A percentile compares a stretch with the other conserved stretches of the same genome.
These are phyloP conservation scores for Spizellomyces punctatus DNA, from an alignment of 192 early-diverging fungal species.

Conservation along the genomic window DNA sequence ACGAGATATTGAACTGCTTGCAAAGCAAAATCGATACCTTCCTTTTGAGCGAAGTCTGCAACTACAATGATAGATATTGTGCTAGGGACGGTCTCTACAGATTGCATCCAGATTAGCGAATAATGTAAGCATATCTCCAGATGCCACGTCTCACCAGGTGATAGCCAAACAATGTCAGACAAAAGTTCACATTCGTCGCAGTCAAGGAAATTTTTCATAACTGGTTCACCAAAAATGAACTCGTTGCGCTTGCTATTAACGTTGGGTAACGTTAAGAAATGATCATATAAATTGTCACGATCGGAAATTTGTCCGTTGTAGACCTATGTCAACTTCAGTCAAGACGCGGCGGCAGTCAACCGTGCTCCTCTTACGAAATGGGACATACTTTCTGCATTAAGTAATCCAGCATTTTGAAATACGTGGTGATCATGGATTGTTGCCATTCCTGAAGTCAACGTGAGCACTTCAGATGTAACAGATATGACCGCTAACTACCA, in stretches of 20 bases:
- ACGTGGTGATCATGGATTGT: constrained; percentile 51
- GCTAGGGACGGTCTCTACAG: too few relatives aligned
- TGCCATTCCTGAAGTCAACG: constrained; percentile 45
- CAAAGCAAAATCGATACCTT: too few relatives aligned
- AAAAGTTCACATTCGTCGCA: not conserved
- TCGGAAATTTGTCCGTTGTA: constrained; percentile 57
- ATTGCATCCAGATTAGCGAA: too few relatives aligned
- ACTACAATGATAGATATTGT: constrained; percentile 29
- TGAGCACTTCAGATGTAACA: too few relatives aligned
- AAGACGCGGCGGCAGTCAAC: too few relatives aligned
- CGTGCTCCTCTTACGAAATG: too few relatives aligned
- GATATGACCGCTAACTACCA: too few relatives aligned
- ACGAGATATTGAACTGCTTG: too few relatives aligned
- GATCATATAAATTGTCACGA: constrained; percentile 66
- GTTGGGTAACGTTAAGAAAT: constrained; percentile 65
- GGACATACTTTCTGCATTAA: constrained; percentile 41
- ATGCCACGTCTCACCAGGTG: too few relatives aligned
- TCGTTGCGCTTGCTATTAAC: constrained; percentile 68
- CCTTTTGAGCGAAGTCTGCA: constrained; percentile 32
- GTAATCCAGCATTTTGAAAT: constrained; percentile 55
- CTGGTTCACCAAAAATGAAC: constrained; percentile 54
- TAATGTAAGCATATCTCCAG: too few relatives aligned
- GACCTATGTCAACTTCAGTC: constrained; percentile 20
- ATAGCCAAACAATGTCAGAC: too few relatives aligned
- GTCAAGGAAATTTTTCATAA: constrained; percentile 15